phyloP scores from a whole-genome alignment of 495 filamentous ascomycete species.

The Xylaria venustula region DNA sequence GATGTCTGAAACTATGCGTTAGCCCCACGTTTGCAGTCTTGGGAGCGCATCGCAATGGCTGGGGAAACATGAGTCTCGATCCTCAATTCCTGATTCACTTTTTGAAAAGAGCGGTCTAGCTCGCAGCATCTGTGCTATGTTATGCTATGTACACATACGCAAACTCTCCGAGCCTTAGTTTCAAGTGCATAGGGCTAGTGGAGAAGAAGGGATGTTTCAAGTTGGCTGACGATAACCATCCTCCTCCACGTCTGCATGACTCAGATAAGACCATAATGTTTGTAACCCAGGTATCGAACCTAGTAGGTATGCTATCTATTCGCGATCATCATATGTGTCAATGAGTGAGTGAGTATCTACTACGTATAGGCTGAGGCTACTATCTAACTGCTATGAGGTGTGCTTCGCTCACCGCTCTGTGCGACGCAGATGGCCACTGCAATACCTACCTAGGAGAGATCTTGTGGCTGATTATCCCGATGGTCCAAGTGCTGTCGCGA shows the following conservation, averaged over 20 bases:
- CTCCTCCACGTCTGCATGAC: background rate
- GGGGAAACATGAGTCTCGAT: background rate
- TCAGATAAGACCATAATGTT: background rate
- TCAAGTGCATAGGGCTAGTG: conserved; percentile 1
- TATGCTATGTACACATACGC: too few species aligned
- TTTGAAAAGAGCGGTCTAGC: conserved; percentile 8
- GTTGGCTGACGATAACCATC: conserved; percentile 11
- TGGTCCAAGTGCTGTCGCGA: background rate
- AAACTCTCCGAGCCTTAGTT: background rate
- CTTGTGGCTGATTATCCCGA: background rate
- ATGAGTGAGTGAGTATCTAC: too few species aligned
- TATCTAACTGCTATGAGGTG: background rate
- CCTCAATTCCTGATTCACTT: background rate
- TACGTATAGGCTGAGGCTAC: too few species aligned
- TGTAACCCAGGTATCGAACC: background rate
- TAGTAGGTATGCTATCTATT: too few species aligned
- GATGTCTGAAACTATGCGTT: too few species aligned
- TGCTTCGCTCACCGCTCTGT: background rate
- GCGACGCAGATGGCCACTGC: background rate
- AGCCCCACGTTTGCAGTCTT: too few species aligned
- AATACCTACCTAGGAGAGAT: background rate
- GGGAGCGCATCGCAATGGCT: background rate
- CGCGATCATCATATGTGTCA: too few species aligned
- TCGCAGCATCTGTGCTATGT: background rate
- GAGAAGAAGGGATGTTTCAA: conserved; percentile 7